A percentile compares a stretch with the other conserved stretches of the same genome.
Conservation (phyloP, 345 rosid species). For the Hibiscus syriacus region DNA sequence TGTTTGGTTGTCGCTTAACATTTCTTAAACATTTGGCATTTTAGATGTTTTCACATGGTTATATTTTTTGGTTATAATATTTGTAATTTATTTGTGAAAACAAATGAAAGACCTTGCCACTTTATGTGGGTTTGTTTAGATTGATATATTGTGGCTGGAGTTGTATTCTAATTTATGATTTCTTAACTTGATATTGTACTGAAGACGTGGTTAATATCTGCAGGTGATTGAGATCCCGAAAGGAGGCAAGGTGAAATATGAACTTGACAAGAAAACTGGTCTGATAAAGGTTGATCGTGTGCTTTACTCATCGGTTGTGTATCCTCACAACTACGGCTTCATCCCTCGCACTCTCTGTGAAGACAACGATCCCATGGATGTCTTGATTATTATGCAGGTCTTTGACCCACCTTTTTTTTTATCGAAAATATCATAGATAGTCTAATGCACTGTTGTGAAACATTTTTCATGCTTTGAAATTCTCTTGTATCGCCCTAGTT, state of each 20-base stretch:
- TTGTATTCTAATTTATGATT: background rate
- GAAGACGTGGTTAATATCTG: constrained; percentile 4
- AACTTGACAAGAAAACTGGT: constrained; percentile 96
- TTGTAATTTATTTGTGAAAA: background rate
- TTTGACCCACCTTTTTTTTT: background rate
- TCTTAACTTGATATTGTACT: background rate
- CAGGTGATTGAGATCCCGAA: constrained; percentile 96
- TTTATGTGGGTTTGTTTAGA: no score
- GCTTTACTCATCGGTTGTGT: constrained; percentile 92
- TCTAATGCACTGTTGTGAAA: background rate
- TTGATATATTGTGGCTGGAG: no score
- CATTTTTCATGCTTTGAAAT: background rate
- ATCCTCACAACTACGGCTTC: constrained; percentile 99
- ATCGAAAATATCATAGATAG: background rate
- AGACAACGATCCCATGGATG: constrained; percentile 96
- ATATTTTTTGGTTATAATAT: background rate
- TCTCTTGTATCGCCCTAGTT: background rate
- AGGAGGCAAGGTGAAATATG: constrained; percentile 98
- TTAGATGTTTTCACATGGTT: background rate
- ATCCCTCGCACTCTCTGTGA: constrained; percentile 97
- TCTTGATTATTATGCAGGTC: constrained; percentile 89
- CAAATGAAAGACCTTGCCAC: background rate
- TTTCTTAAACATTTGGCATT: background rate
- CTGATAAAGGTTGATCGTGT: constrained; percentile 93
- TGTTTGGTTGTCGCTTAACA: background rate